Evolutionary conservation across 768 basidiomycete species (phyloP), one percentile per base, ranked within the genome.

Genomic region (Boletus sp.): DNA sequence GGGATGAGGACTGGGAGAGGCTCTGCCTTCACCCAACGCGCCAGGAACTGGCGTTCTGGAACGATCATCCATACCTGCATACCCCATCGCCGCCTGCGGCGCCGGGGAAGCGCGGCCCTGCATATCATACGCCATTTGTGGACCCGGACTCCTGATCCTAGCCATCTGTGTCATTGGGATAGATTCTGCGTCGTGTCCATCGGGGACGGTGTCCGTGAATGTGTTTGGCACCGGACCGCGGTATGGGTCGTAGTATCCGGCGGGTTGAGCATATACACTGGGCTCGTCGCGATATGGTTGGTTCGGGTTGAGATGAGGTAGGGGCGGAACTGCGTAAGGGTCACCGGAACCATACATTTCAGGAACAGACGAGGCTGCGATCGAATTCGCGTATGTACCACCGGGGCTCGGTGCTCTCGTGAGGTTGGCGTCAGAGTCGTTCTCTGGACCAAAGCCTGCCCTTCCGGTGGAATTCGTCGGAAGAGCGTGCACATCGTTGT

Each of bases 311-410:
- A 88, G 73, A 59, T 90, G 88, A 11, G 90, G 90, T 21, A 90
- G 75, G 15, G 90, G 90, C 3, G 91, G 90, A 1, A 91, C 83
- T 15, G 90, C 88, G 68, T 92, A 93, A 2, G 90, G 89, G 60
- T 92, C 90, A 10, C 63, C 59, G 6, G 59, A 17, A 13, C 67
- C 62, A 40, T 77, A 75, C 51, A 74, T 65, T 44, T 73, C 79
- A 56, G 73, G 73, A 30, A 69, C 72, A 53, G 73, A 88, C 67
- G 69, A 82, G 71, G 59, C 66, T 7, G 65, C 70, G 4, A 79
- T 68, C 17, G 78, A 78, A 25, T 70, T 65, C 64, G 80, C 59
- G 69, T 85, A 65, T 74, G 79, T 77, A 58, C 74, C 76, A 17
- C 70, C 71, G 51, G 68, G 70, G 41, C 69, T 70, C 45, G 81